Conservation (phyloP, 2,329 filamentous ascomycete genomes). For the Alternaria arborescens region DNA sequence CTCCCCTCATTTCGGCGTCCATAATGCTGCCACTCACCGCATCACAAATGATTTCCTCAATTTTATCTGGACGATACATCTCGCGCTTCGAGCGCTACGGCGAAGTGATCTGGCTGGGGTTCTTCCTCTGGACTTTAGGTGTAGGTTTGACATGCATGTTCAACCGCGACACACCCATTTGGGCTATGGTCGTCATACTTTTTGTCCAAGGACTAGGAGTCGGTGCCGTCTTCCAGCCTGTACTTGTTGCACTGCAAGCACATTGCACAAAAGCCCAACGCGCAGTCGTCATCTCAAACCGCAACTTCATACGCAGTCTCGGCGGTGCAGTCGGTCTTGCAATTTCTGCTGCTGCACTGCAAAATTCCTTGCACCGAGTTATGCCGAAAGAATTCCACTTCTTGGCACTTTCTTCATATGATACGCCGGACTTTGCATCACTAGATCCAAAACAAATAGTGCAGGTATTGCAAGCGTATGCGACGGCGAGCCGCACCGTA, state of each 20-base stretch:
- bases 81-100: slow-evolving; percentile 65
- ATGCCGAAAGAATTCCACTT: slow-evolving; percentile 25
- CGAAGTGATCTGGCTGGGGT: slow-evolving; percentile 54
- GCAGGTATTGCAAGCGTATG: slow-evolving; percentile 61
- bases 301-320: slow-evolving; percentile 69
- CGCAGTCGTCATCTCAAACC: slow-evolving; percentile 68
- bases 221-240: slow-evolving; percentile 62
- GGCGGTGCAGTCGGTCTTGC: slow-evolving; percentile 68
- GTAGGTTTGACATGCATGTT: slow-evolving; percentile 63
- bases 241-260: slow-evolving; percentile 58
- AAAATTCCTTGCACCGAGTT: slow-evolving; percentile 24
- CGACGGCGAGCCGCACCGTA: slow-evolving; percentile 62
- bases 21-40: slow-evolving; percentile 55
- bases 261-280: slow-evolving; percentile 61
- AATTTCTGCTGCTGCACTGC: slow-evolving; percentile 43
- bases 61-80: slow-evolving; percentile 65
- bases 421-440: slow-evolving; percentile 19
- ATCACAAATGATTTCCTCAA: slow-evolving; percentile 50
- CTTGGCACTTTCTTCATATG: slow-evolving; percentile 20
- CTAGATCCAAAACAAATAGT: slow-evolving; percentile 22
- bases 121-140: slow-evolving; percentile 61
- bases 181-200: slow-evolving; percentile 61
- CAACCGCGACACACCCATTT: slow-evolving; percentile 52
- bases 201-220: slow-evolving; percentile 58
- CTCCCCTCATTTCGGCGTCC: slow-evolving; percentile 60